Base-by-base conservation (phyloP, 345 rosid genomes). In the Lepidium didymum region DNA sequence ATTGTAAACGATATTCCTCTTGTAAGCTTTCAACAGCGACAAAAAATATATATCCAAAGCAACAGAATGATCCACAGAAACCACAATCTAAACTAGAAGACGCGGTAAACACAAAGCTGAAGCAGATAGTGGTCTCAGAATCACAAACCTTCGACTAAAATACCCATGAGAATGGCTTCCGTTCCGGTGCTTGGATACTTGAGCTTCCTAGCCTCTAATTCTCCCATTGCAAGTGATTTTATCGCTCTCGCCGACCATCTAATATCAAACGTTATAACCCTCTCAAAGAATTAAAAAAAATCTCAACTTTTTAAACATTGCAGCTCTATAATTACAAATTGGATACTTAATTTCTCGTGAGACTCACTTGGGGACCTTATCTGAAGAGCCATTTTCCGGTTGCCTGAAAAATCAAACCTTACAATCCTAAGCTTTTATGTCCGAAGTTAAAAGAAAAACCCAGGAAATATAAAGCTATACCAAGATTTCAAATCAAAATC, bases 231-330 rank as follows among this genome's bases (percentile, higher is more conserved):
- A 78, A 85, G 86, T 15, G 98, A 78, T 71, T 82, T 90, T 29
- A 90, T 87, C 6, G 89, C 89, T 75, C 97, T 90, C 8, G 94
- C 89, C 4, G 97, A 90, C 98, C 98, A 93, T 79, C 97, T 90
- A 77, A 72, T 44, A 62, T 9, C 29, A 62, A 61, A 61, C 29
- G 18, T 13, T 13, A 58, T 13, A 64, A 46, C 46, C 10, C 37
- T 10, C 41, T 23, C 37, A 56, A 9, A n/a, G 16, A 38, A 23
- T 19, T 19, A 19, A 6, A 5, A 27, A 49, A 70, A 62, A 74
- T n/a, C 31, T 35, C 10, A 37, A 38, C 5, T 15, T 13, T n/a
- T 37, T 13, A 34, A 74, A 13, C 65, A 41, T 65, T 45, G 6
- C 60, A 54, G 53, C 25, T 37, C 70, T 25, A 8, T 16, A 64